Percentiles rank a stretch among this genome's conserved stretches.
These are phyloP conservation scores for Pleurotus giganteus DNA, from an alignment of 768 basidiomycete genomes.

Conservation along the genomic window DNA sequence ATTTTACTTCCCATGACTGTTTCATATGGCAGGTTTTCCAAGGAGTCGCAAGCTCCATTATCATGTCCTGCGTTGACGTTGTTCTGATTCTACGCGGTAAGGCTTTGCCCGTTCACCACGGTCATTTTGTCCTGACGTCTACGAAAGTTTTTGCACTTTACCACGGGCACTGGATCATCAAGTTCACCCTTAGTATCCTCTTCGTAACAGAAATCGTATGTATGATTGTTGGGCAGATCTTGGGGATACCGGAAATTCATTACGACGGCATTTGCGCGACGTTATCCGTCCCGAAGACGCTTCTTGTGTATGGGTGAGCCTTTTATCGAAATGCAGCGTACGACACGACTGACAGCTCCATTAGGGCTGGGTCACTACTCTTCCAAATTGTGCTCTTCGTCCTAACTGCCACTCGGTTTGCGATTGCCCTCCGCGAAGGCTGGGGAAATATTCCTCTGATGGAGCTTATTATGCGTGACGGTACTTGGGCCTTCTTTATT, in stretches of 20 bases:
- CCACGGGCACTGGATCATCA: constrained; percentile 29
- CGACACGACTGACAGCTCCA: too few relatives aligned
- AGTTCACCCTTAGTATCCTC: constrained; percentile 20
- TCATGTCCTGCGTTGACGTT: constrained; percentile 32
- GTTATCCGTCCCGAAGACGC: neutral
- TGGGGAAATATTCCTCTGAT: constrained; percentile 33
- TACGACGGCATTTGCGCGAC: constrained; percentile 30
- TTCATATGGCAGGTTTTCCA: constrained; percentile 46
- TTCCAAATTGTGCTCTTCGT: constrained; percentile 6
- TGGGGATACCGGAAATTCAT: constrained; percentile 27
- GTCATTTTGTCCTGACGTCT: too few relatives aligned
- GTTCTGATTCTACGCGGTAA: constrained; percentile 39
- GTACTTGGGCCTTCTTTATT: constrained; percentile 29
- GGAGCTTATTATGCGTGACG: constrained; percentile 35
- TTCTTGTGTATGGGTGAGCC: neutral
- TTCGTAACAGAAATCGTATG: constrained; percentile 28
- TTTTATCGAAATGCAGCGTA: too few relatives aligned
- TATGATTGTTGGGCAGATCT: constrained; percentile 26
- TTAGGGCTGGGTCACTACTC: constrained; percentile 4
- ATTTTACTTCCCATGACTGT: constrained; percentile 37
- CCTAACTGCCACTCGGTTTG: neutral
- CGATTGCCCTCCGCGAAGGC: constrained; percentile 21
- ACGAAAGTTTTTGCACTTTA: constrained; percentile 44
- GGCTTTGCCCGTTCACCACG: too few relatives aligned
- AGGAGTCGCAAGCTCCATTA: constrained; percentile 27